Evolutionary conservation across 345 rosid genomes (phyloP).

Genomic region (Gossypium bickii): DNA sequence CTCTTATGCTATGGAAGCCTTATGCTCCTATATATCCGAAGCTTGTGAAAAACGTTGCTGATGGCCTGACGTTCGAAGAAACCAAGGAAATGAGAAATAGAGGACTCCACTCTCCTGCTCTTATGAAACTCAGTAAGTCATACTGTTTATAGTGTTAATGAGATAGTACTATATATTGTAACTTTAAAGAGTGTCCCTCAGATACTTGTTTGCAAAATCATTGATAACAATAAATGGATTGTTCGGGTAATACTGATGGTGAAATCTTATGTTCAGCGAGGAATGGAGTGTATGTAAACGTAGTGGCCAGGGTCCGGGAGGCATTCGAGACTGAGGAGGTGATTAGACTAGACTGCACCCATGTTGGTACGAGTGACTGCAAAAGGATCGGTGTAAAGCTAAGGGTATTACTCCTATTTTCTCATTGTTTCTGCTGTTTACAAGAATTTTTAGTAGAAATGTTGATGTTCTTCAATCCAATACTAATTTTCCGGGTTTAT

Average conservation of each 20-base stretch:
- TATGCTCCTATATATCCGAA: slow-evolving; percentile 77
- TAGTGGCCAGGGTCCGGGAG: slow-evolving; percentile 63
- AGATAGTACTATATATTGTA: not conserved
- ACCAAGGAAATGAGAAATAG: slow-evolving; percentile 75
- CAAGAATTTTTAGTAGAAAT: not conserved
- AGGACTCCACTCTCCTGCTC: slow-evolving; percentile 53
- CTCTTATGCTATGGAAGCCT: slow-evolving; percentile 93
- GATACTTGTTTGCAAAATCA: not conserved
- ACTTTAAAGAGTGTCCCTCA: not conserved
- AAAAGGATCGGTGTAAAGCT: slow-evolving; percentile 82
- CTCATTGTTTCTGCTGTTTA: not conserved
- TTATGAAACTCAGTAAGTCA: slow-evolving; percentile 74
- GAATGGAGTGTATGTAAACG: slow-evolving; percentile 86
- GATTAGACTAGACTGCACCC: slow-evolving; percentile 74
- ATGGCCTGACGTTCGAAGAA: slow-evolving; percentile 80
- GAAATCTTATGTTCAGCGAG: slow-evolving; percentile 46
- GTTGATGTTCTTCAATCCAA: not conserved
- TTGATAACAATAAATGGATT: not conserved
- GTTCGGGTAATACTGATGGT: not conserved
- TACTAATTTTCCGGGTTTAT: slow-evolving; percentile 6
- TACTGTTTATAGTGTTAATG: not conserved
- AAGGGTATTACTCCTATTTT: slow-evolving; percentile 35
- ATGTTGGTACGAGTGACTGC: slow-evolving; percentile 78
- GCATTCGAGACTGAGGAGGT: slow-evolving; percentile 63
- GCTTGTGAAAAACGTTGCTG: slow-evolving; percentile 68